phyloP scores from a whole-genome alignment of 2,329 filamentous ascomycete genomes.

The Aaosphaeria arxii region DNA sequence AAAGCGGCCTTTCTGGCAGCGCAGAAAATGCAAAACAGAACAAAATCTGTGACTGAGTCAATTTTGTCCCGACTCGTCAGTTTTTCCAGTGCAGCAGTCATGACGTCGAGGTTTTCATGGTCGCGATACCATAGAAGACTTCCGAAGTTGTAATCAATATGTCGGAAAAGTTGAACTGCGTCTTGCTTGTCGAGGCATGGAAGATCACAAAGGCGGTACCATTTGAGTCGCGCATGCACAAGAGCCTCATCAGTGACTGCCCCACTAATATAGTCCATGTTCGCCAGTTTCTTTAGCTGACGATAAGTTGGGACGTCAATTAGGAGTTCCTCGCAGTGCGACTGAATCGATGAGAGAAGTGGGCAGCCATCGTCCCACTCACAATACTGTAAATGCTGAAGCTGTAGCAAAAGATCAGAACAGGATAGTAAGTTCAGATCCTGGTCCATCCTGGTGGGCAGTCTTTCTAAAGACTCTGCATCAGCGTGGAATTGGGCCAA shows the following conservation, averaged over 20 bases:
- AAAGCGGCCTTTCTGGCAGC: constrained; percentile 55
- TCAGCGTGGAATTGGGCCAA: constrained; percentile 13
- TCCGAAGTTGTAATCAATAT: constrained; percentile 24
- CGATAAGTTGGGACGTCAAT: constrained; percentile 36
- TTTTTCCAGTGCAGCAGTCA: constrained; percentile 25
- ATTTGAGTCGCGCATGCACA: constrained; percentile 29
- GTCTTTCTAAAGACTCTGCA: constrained; percentile 4
- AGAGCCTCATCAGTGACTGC: constrained; percentile 25
- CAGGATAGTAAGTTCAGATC: constrained; percentile 33
- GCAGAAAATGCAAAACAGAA: constrained; percentile 58
- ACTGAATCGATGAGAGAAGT: constrained; percentile 23
- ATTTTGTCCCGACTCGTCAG: constrained; percentile 17
- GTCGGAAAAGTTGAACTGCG: constrained; percentile 29
- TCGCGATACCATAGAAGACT: constrained; percentile 28
- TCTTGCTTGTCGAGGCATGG: constrained; percentile 18
- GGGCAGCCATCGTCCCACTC: constrained; percentile 30
- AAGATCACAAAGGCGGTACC: constrained; percentile 31
- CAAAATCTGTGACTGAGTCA: constrained; percentile 47
- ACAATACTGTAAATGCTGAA: constrained; percentile 32
- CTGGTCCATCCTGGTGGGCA: constrained; percentile 27
- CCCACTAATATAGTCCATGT: constrained; percentile 33
- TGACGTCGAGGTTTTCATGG: constrained; percentile 23
- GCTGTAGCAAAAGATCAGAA: constrained; percentile 29
- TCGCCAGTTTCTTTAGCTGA: constrained; percentile 34
- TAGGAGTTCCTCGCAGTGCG: constrained; percentile 28